Evolutionary conservation across 768 basidiomycete species (phyloP).

Genomic region (Mycena epipterygia): DNA sequence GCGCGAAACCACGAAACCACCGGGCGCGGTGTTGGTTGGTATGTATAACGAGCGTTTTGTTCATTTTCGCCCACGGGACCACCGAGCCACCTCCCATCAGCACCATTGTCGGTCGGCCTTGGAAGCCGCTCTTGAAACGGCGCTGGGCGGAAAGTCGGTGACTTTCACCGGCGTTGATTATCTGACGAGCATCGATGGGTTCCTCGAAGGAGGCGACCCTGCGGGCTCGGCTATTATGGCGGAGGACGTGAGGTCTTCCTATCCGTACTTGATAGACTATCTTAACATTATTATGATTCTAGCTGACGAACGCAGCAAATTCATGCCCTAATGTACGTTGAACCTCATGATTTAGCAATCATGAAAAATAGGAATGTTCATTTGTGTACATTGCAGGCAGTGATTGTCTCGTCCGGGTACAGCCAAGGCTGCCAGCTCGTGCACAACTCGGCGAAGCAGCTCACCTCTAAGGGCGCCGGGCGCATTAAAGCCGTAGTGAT

Average conservation of each 20-base stretch:
- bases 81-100: conserved; percentile 51
- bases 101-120: conserved; percentile 55
- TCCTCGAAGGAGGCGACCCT: conserved; percentile 53
- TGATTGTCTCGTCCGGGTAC: conserved; percentile 43
- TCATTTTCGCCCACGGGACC: conserved; percentile 57
- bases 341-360: no score
- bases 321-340: conserved; percentile 39
- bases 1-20: no score
- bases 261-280: neutral
- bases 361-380: neutral
- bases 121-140: conserved; percentile 44
- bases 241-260: conserved; percentile 38
- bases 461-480: conserved; percentile 44
- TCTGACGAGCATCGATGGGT: conserved; percentile 50
- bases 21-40: no score
- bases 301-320: conserved; percentile 16
- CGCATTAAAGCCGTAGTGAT: conserved; percentile 50
- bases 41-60: no score
- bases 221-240: conserved; percentile 54
- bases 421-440: conserved; percentile 49
- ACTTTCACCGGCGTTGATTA: conserved; percentile 55
- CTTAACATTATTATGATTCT: neutral
- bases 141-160: conserved; percentile 45
- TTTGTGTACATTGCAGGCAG: conserved; percentile 22
- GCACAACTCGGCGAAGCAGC: conserved; percentile 51